Conservation (phyloP, 768 basidiomycete genomes). For the Psilocybe cubensis region DNA sequence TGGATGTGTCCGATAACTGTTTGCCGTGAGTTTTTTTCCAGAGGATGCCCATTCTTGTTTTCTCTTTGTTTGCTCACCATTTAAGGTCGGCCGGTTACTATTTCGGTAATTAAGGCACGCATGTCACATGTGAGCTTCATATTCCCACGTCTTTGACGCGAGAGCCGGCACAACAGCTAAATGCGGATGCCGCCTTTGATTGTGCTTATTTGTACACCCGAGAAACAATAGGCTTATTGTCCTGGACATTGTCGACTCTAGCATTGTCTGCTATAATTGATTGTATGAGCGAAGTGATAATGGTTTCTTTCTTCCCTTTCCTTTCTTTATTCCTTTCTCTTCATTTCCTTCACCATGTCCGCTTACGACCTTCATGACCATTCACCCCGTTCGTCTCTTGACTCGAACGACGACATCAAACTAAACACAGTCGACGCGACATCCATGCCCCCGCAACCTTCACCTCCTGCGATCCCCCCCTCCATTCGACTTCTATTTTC, state of each 20-base stretch:
- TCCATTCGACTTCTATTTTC: conserved; percentile 70
- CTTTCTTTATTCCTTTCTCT: not conserved
- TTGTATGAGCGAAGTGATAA: not conserved
- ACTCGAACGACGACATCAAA: not conserved
- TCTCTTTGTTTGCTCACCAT: too few relatives aligned
- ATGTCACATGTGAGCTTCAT: not conserved
- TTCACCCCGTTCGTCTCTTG: not conserved
- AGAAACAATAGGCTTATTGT: not conserved
- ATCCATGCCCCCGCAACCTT: not conserved
- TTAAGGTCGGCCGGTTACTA: too few relatives aligned
- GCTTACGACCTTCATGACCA: not conserved
- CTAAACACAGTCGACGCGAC: not conserved
- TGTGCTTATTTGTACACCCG: not conserved
- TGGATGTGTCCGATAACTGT: too few relatives aligned
- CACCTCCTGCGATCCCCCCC: conserved; percentile 33
- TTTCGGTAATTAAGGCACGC: too few relatives aligned
- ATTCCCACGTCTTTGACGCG: too few relatives aligned
- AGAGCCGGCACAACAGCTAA: not conserved
- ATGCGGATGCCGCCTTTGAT: not conserved
- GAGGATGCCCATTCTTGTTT: too few relatives aligned
- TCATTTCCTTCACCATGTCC: not conserved
- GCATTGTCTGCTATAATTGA: not conserved
- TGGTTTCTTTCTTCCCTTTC: not conserved
- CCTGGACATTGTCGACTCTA: not conserved
- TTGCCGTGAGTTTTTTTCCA: too few relatives aligned